Percentiles rank a stretch among this genome's conserved stretches.
phyloP scores from a whole-genome alignment of 2,329 filamentous ascomycete genomes.

The Microthyrium microscopicum region DNA sequence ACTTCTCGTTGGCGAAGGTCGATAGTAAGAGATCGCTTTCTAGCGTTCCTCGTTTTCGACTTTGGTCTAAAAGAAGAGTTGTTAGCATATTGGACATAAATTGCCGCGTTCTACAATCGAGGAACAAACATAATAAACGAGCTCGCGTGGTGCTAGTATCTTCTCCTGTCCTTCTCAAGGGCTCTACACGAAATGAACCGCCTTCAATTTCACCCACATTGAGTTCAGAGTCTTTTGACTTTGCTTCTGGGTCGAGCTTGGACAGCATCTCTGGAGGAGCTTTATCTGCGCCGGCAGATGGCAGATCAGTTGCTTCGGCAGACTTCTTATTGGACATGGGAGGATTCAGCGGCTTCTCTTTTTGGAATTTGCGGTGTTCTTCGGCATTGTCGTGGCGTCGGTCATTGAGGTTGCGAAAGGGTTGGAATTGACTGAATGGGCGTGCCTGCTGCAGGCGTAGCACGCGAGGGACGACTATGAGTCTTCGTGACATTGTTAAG shows the following conservation, averaged over 20 bases:
- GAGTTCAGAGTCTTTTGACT: conserved; percentile 50
- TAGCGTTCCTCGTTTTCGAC: conserved; percentile 86
- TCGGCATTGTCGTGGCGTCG: conserved; percentile 35
- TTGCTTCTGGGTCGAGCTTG: conserved; percentile 37
- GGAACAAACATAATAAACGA: conserved; percentile 51
- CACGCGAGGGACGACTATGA: no score
- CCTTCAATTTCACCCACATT: conserved; percentile 77
- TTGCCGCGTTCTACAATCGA: conserved; percentile 4
- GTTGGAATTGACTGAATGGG: no score
- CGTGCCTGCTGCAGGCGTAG: no score
- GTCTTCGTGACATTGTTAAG: no score
- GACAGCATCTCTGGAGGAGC: conserved; percentile 44
- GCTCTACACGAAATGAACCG: conserved; percentile 74
- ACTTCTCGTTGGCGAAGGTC: conserved; percentile 74
- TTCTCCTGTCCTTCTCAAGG: conserved; percentile 70
- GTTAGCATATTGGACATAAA: conserved; percentile 1
- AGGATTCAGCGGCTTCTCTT: conserved; percentile 40
- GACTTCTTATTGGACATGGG: conserved; percentile 48
- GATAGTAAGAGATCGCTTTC: conserved; percentile 92
- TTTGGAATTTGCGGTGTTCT: conserved; percentile 39
- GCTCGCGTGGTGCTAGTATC: conserved; percentile 75
- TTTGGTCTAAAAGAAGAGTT: conserved; percentile 52
- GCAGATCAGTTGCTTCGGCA: conserved; percentile 46
- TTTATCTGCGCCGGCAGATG: conserved; percentile 38
- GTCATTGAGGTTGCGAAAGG: conserved; percentile 32